Evolutionary conservation across 108 stramenopile species (phyloP).

Genomic region (Heterococcus sp.): DNA sequence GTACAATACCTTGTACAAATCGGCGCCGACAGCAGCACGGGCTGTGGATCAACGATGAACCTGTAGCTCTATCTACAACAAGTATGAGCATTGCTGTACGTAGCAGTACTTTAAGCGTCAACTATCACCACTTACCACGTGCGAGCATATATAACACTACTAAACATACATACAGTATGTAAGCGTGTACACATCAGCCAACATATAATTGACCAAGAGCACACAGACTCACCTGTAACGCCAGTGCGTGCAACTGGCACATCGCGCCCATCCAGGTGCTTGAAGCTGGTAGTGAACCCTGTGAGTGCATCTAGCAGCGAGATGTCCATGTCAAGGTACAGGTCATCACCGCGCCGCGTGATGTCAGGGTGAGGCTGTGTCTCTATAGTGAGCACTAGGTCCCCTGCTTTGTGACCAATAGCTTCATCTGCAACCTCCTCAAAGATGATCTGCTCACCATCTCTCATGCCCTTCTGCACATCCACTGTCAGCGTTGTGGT

Average conservation of each 20-base stretch:
- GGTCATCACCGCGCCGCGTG: constrained; percentile 53
- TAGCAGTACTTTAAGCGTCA: not conserved
- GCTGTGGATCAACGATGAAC: not conserved
- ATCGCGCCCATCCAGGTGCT: constrained; percentile 59
- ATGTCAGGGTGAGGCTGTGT: constrained; percentile 53
- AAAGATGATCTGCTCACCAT: constrained; percentile 38
- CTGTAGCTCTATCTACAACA: not conserved
- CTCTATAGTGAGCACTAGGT: constrained; percentile 55
- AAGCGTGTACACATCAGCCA: not conserved
- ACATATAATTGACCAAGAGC: not conserved
- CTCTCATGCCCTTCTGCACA: constrained; percentile 61
- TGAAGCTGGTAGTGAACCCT: constrained; percentile 50
- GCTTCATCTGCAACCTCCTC: constrained; percentile 57
- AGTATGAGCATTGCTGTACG: too few relatives aligned
- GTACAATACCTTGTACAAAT: too few relatives aligned
- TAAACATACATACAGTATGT: not conserved
- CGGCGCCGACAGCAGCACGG: too few relatives aligned
- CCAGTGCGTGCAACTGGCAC: constrained; percentile 37
- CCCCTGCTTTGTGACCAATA: constrained; percentile 54
- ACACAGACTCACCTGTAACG: too few relatives aligned
- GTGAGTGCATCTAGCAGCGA: constrained; percentile 59
- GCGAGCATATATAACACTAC: not conserved
- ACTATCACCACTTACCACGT: constrained; percentile 10
- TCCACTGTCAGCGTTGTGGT: constrained; percentile 87
- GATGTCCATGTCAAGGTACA: constrained; percentile 56